Conservation (phyloP, 1,284 basidiomycete genomes). For the Flammula alnicola region DNA sequence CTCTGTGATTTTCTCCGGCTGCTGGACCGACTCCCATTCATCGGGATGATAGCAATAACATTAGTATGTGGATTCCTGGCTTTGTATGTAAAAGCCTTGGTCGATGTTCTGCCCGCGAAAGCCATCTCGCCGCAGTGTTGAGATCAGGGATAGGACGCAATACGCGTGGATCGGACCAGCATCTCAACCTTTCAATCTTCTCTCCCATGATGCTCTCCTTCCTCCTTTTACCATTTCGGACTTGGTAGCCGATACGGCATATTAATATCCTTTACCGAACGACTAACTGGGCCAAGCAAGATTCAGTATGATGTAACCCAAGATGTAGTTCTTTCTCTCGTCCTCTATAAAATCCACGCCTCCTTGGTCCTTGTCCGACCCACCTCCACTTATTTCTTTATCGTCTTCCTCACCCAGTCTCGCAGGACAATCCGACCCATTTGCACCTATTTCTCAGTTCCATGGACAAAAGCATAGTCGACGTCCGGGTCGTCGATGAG, state of each 20-base stretch:
- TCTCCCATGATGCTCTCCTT: neutral
- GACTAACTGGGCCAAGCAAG: neutral
- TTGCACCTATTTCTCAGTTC: too few species aligned
- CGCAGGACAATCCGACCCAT: too few species aligned
- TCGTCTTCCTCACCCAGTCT: neutral
- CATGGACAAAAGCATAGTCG: too few species aligned
- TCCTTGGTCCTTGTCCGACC: neutral
- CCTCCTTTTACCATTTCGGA: constrained; percentile 21
- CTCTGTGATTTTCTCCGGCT: too few species aligned
- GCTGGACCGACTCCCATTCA: too few species aligned
- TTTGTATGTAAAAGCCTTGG: too few species aligned
- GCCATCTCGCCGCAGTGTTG: constrained; percentile 4
- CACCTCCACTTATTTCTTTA: constrained; percentile 1
- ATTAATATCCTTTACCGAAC: constrained; percentile 23
- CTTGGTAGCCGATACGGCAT: constrained; percentile 14
- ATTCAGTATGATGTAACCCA: too few species aligned
- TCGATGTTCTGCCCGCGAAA: too few species aligned
- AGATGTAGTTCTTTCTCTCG: too few species aligned
- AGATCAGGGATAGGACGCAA: neutral
- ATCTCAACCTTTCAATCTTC: constrained; percentile 8
- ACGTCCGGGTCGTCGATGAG: neutral
- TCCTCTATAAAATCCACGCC: constrained; percentile 18
- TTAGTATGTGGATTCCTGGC: too few species aligned
- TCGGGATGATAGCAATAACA: too few species aligned
- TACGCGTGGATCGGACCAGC: constrained; percentile 6